These are phyloP conservation scores for Phytopythium mirpurense DNA, from an alignment of 352 stramenopile species.

Conservation along the genomic window DNA sequence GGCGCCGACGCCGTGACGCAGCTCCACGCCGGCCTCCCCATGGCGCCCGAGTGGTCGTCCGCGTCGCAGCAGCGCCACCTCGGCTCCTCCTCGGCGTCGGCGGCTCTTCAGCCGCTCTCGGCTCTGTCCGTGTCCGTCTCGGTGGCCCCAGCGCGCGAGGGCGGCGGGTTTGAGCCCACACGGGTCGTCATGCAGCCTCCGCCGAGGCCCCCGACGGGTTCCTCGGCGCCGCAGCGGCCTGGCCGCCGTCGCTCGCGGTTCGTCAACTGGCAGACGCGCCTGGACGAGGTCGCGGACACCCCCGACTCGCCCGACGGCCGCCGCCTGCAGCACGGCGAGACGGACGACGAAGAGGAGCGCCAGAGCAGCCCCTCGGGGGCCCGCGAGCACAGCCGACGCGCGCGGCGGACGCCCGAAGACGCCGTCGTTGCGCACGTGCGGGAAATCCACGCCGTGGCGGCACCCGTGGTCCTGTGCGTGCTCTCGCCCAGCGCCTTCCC, in stretches of 20 bases:
- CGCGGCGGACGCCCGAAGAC: slow-evolving; percentile 23
- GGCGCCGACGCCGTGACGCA: slow-evolving; percentile 37
- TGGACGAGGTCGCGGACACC: background rate
- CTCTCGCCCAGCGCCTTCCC: slow-evolving; percentile 50
- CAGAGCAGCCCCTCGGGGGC: background rate
- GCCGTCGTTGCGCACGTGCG: slow-evolving; percentile 45
- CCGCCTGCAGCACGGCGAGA: background rate
- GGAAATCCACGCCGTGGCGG: slow-evolving; percentile 37
- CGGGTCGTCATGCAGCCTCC: background rate
- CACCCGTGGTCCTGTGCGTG: slow-evolving; percentile 73
- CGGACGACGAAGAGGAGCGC: background rate
- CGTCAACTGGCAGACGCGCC: slow-evolving; percentile 23
- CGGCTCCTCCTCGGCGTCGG: background rate
- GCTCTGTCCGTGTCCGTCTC: background rate
- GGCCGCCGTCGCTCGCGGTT: slow-evolving; percentile 23
- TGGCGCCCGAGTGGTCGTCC: slow-evolving; percentile 17
- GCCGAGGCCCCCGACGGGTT: background rate
- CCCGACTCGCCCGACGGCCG: background rate
- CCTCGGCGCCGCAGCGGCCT: background rate
- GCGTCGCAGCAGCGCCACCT: background rate
- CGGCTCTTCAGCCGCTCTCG: background rate
- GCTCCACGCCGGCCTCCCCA: slow-evolving; percentile 11
- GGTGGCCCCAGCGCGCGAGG: background rate
- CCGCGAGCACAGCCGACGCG: slow-evolving; percentile 1
- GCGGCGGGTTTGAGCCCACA: background rate